A percentile compares a stretch with the other conserved stretches of the same genome.
phyloP scores from a whole-genome alignment of 2,329 filamentous ascomycete genomes.

The Cladosporium sp. region DNA sequence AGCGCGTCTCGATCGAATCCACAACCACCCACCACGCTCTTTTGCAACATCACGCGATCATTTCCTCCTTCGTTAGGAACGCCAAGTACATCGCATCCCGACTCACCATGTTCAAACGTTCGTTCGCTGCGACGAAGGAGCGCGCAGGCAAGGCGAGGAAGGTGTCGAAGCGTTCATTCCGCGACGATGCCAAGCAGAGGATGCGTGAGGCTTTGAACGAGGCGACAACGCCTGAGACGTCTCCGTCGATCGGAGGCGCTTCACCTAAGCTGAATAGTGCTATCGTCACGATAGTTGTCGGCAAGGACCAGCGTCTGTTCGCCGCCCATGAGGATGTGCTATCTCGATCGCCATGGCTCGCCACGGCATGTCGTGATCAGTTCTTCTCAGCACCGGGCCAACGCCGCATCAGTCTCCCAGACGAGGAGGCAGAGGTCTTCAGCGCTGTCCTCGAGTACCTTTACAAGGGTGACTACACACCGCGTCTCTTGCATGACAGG shows the following conservation, averaged over 20 bases:
- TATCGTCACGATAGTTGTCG: conserved; percentile 83
- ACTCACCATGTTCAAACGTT: conserved; percentile 82
- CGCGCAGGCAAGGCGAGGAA: conserved; percentile 85
- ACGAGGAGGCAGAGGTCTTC: conserved; percentile 84
- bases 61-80: conserved; percentile 19
- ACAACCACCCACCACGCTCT: conserved; percentile 34
- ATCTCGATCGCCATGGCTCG: conserved; percentile 77
- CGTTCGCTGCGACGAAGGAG: conserved; percentile 75
- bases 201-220: conserved; percentile 76
- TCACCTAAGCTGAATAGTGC: conserved; percentile 58
- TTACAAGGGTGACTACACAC: conserved; percentile 95
- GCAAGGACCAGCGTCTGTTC: conserved; percentile 81
- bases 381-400: conserved; percentile 62
- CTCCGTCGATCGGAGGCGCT: conserved; percentile 32
- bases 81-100: background rate
- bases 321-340: conserved; percentile 93
- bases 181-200: conserved; percentile 79
- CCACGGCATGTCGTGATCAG: conserved; percentile 55
- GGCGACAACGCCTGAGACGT: conserved; percentile 39
- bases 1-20: conserved; percentile 45
- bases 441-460: conserved; percentile 93
- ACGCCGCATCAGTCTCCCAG: conserved; percentile 74
- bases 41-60: conserved; percentile 36
- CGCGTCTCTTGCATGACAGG: conserved; percentile 81
- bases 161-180: conserved; percentile 68